Percentiles rank a stretch among this genome's conserved stretches.
phyloP scores from a whole-genome alignment of 1,284 basidiomycete species.

The Cryptococcus sp. region DNA sequence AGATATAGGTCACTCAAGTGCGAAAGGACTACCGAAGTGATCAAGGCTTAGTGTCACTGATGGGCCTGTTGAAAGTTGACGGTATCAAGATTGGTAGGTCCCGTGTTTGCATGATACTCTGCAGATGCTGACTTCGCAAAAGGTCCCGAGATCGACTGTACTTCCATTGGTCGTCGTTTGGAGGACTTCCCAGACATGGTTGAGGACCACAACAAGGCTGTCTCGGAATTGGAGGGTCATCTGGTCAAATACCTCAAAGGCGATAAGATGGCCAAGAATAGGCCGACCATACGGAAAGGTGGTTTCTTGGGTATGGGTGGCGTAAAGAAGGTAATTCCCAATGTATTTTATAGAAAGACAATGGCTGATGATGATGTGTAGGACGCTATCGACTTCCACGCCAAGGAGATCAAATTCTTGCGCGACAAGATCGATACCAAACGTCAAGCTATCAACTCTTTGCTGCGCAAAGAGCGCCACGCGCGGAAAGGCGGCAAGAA shows the following conservation, averaged over 20 bases:
- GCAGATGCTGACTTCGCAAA: neutral
- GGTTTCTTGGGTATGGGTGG: conserved; percentile 73
- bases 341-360: neutral
- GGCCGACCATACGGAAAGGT: conserved; percentile 73
- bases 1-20: conserved; percentile 61
- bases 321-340: conserved; percentile 57
- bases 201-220: conserved; percentile 79
- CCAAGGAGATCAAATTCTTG: conserved; percentile 62
- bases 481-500: conserved; percentile 35
- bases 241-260: conserved; percentile 82
- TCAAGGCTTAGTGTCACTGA: conserved; percentile 70
- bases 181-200: conserved; percentile 53
- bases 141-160: conserved; percentile 46
- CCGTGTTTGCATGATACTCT: neutral
- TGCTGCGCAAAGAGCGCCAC: conserved; percentile 44
- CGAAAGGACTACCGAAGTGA: conserved; percentile 74
- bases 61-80: conserved; percentile 64
- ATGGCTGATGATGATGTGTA: conserved; percentile 13
- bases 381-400: conserved; percentile 83
- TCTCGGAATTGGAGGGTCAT: conserved; percentile 76
- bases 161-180: conserved; percentile 45
- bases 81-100: conserved; percentile 52
- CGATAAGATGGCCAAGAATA: conserved; percentile 68
- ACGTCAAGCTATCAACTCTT: conserved; percentile 69
- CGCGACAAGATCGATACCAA: conserved; percentile 76